Evolutionary conservation across 768 basidiomycete species (phyloP).

Genomic region (Tricholoma matsutake): DNA sequence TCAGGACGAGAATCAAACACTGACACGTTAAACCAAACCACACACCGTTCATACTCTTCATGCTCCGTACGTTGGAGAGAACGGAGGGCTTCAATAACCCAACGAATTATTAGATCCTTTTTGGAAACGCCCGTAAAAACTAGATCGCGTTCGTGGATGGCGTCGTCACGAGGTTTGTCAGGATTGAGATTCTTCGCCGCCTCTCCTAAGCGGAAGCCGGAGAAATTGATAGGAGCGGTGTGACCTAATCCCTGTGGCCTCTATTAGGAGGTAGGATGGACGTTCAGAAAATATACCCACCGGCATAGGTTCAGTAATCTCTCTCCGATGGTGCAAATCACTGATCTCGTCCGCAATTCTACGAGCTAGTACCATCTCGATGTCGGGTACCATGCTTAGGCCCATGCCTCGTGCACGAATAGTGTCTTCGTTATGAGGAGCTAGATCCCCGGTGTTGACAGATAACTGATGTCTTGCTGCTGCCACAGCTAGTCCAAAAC

Average conservation of each 20-base stretch:
- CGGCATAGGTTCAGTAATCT: background rate
- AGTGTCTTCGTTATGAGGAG: background rate
- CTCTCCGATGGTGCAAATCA: background rate
- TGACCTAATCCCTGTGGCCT: background rate
- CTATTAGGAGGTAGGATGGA: background rate
- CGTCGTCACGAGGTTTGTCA: background rate
- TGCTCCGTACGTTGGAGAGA: background rate
- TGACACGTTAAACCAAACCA: background rate
- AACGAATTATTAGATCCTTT: background rate
- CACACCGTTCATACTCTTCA: no score
- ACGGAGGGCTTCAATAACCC: background rate
- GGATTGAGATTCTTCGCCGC: background rate
- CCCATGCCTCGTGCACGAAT: background rate
- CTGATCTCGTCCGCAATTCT: background rate
- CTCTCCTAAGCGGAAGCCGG: background rate
- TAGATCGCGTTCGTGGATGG: background rate
- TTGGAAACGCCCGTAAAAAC: background rate
- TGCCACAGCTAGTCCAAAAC: background rate
- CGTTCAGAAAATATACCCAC: background rate
- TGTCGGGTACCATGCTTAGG: background rate
- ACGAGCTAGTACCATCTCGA: background rate
- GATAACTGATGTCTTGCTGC: background rate
- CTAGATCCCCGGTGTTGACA: background rate
- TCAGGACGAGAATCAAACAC: background rate
- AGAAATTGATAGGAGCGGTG: background rate